Evolutionary conservation across 805 yeast genomes (phyloP), one percentile per base, ranked within the genome.

Genomic region (Saturnispora galanensis): DNA sequence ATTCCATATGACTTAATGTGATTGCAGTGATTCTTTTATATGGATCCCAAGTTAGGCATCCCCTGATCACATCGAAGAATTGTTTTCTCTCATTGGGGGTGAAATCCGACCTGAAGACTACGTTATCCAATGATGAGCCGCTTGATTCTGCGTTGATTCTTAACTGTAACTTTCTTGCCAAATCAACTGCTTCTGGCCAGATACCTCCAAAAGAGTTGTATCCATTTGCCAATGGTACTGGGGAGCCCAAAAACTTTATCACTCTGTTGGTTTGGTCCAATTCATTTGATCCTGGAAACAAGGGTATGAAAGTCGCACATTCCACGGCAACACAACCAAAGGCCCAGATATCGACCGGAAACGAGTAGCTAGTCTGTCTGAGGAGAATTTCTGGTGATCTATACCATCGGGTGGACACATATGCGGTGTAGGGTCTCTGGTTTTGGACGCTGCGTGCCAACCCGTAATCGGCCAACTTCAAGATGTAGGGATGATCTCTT

Each of bases 331-430:
- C 86, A 37, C 80, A 73, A 2, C 88, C 95, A 67, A 84, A 84
- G 0, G 94, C 90, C 95, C 95, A 84, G 31, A 84, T 74, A 64
- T 84, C 95, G 32, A 82, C 73, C 2, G 93, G 87, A 49, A 64
- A 73, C 0, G 86, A 74, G 56, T 84, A 81, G 53, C 62, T 66
- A 5, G 70, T 71, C 50, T 74, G 78, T 52, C 90, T 70, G 46
- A 84, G 64, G 38, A 84, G 66, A 16, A 84, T 81, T 58, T 84
- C 95, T 0, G 95, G 95, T 0, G 90, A 76, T 50, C 95, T 68
- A 56, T 84, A 84, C 95, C 95, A 84, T 55, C 95, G 72, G 0
- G 95, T 84, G 0, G 90, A 79, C 6, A 84, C 86, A 52, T 84
- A 84, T 2, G 82, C 79, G 0, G 94, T 84, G 55, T 76, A 84